Base-by-base conservation (phyloP, 352 stramenopile species). In the Phytophthora pini region DNA sequence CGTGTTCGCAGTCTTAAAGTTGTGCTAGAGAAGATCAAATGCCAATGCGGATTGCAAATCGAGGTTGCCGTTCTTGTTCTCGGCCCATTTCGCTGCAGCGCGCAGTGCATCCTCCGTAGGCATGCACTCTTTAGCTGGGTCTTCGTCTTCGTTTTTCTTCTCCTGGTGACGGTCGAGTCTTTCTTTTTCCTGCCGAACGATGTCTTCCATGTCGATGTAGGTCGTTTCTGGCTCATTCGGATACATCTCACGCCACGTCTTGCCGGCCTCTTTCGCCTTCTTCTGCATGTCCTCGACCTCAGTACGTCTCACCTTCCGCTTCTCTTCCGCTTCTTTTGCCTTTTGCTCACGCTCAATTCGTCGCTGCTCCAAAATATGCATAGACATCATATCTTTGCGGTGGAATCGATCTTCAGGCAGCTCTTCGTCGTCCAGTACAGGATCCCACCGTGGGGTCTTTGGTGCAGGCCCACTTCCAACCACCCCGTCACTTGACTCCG, bases 351-450 rank as follows among this genome's bases (percentile, higher is more conserved):
- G 76, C 49, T 93, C 87, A 39, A 72, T 32, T 32, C 74, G 74
- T 31, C 81, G 74, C 61, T 93, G 83, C 59, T 94, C 87, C 24
- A 94, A 68, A 71, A 90, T 91, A 55, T 92, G 85, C 84, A 94
- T 93, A 11, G 87, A 94, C 77, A 94, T 82, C 82, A 94, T 91
- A 60, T 94, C 83, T 43, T 87, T 85, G 43, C 79, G 79, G 31
- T 94, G 87, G 56, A 92, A 94, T 10, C 72, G 58, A n/a, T 94
- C 83, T 52, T 94, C 82, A 1, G 87, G 84, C 3, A 94, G 76
- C 50, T 93, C 83, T 65, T 90, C 82, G 26, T 93, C 82, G 41
- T 94, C 82, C 31, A 84, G 61, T 29, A 92, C 83, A 27, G 78
- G 81, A n/a, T 90, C 82, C 76, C 72, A 90, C 40, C 47, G 69